phyloP scores from a whole-genome alignment of 2,329 filamentous ascomycete species.

The Verticillium nonalfalfae region DNA sequence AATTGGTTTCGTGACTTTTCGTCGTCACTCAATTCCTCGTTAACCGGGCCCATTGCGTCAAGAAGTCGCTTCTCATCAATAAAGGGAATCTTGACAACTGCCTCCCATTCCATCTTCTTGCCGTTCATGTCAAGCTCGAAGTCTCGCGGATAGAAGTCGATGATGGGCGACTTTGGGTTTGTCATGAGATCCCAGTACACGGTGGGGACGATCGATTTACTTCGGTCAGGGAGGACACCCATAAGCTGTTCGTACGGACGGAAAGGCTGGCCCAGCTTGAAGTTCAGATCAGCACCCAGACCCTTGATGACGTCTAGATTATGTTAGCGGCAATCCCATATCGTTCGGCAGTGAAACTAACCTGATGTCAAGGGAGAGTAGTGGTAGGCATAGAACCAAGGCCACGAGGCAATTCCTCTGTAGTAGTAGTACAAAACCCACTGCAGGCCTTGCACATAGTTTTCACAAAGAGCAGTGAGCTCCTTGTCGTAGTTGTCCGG shows the following conservation, averaged over 20 bases:
- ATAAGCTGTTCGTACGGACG: slow-evolving; percentile 93
- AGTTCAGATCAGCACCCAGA: slow-evolving; percentile 79
- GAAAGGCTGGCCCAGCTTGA: slow-evolving; percentile 92
- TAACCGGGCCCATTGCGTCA: slow-evolving; percentile 78
- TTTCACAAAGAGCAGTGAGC: slow-evolving; percentile 77
- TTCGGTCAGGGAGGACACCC: slow-evolving; percentile 95
- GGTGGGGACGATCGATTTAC: slow-evolving; percentile 87
- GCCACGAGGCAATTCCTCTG: slow-evolving; percentile 93
- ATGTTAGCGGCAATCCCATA: slow-evolving; percentile 32
- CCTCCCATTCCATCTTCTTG: slow-evolving; percentile 99
- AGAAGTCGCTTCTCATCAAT: slow-evolving; percentile 89
- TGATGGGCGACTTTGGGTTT: slow-evolving; percentile 80
- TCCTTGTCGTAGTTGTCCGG: slow-evolving; percentile 69
- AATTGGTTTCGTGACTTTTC: slow-evolving; percentile 85
- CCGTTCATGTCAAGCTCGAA: slow-evolving; percentile 99
- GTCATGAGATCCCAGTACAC: slow-evolving; percentile 94
- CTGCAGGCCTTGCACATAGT: slow-evolving; percentile 94
- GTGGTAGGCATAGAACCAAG: slow-evolving; percentile 96
- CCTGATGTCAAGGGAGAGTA: slow-evolving; percentile 95
- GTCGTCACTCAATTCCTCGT: slow-evolving; percentile 67
- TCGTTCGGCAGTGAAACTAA: slow-evolving; percentile 23
- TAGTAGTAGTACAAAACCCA: slow-evolving; percentile 99
- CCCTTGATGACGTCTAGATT: slow-evolving; percentile 76
- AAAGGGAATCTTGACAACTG: slow-evolving; percentile 97
- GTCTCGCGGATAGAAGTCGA: slow-evolving; percentile 96